phyloP scores from a whole-genome alignment of 805 yeast species.

The Lipomyces mesembrius region DNA sequence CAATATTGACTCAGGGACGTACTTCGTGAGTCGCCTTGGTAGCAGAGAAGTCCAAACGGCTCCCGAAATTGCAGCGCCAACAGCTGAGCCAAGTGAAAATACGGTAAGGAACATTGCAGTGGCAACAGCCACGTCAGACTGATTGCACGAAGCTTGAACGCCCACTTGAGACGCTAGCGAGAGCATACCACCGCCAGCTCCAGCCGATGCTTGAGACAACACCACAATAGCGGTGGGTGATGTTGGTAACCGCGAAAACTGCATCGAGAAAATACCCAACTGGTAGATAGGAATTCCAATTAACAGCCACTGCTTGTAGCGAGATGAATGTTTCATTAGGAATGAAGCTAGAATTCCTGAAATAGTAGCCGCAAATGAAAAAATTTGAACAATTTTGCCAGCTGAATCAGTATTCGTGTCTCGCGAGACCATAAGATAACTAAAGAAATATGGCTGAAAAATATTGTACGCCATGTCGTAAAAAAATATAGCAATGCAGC shows the following conservation, averaged over 20 bases:
- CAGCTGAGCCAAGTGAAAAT: slow-evolving; percentile 62
- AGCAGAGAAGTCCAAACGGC: slow-evolving; percentile 65
- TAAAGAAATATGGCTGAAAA: slow-evolving; percentile 65
- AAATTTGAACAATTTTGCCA: slow-evolving; percentile 59
- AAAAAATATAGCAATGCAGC: slow-evolving; percentile 58
- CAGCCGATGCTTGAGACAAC: slow-evolving; percentile 56
- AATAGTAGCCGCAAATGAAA: slow-evolving; percentile 63
- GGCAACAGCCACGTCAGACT: slow-evolving; percentile 62
- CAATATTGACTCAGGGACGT: slow-evolving; percentile 44
- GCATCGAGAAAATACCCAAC: slow-evolving; percentile 58
- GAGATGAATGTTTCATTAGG: slow-evolving; percentile 52
- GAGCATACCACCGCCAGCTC: slow-evolving; percentile 68
- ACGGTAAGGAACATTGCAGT: slow-evolving; percentile 58
- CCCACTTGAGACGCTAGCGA: slow-evolving; percentile 62
- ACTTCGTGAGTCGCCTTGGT: slow-evolving; percentile 48
- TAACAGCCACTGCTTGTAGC: slow-evolving; percentile 59
- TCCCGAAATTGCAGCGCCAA: slow-evolving; percentile 63
- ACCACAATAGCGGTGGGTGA: slow-evolving; percentile 59
- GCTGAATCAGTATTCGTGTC: slow-evolving; percentile 62
- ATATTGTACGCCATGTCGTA: slow-evolving; percentile 63
- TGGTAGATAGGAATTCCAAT: slow-evolving; percentile 61
- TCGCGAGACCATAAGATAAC: slow-evolving; percentile 57
- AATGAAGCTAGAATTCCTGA: slow-evolving; percentile 61
- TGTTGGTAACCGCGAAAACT: slow-evolving; percentile 54
- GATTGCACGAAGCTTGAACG: slow-evolving; percentile 51